These are phyloP conservation scores for Crithidia acanthocephali DNA, from an alignment of 208 protist species.

Conservation along the genomic window DNA sequence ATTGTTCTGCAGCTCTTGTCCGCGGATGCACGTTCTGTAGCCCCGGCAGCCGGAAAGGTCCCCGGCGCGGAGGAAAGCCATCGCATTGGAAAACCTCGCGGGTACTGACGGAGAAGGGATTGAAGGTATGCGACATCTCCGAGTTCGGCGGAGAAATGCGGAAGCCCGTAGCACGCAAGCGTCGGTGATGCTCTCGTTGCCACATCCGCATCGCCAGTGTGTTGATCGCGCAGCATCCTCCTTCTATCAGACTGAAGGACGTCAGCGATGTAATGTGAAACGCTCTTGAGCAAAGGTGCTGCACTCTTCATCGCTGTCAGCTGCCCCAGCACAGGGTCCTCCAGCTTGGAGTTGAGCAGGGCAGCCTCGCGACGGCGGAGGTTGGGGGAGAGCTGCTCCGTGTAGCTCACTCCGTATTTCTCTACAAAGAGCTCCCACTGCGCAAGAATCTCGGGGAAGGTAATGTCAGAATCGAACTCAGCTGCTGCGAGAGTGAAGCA, in stretches of 20 bases:
- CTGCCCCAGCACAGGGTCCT: slow-evolving; percentile 24
- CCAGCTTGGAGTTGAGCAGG: slow-evolving; percentile 54
- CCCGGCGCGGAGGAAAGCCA: slow-evolving; percentile 10
- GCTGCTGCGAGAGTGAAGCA: slow-evolving; percentile 21
- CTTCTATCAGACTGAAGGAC: slow-evolving; percentile 8
- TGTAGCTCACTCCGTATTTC: neutral
- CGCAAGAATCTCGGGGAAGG: slow-evolving; percentile 46
- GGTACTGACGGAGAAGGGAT: neutral
- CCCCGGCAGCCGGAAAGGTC: neutral
- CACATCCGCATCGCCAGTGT: neutral
- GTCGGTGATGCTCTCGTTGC: neutral
- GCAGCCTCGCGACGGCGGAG: slow-evolving; percentile 38
- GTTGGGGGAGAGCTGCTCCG: slow-evolving; percentile 7
- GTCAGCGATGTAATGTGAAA: slow-evolving; percentile 2
- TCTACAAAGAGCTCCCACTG: slow-evolving; percentile 29
- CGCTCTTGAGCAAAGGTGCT: neutral
- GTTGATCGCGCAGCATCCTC: too few relatives aligned
- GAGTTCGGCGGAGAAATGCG: slow-evolving; percentile 62
- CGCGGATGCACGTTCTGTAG: neutral
- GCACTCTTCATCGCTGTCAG: slow-evolving; percentile 11
- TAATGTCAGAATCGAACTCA: slow-evolving; percentile 20
- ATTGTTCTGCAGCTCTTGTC: too few relatives aligned
- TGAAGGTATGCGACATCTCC: slow-evolving; percentile 34
- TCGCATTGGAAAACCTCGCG: slow-evolving; percentile 19
- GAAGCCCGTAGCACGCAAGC: slow-evolving; percentile 38